Conservation (phyloP, 2,329 filamentous ascomycete species). For the Lasiodiplodia citricola region DNA sequence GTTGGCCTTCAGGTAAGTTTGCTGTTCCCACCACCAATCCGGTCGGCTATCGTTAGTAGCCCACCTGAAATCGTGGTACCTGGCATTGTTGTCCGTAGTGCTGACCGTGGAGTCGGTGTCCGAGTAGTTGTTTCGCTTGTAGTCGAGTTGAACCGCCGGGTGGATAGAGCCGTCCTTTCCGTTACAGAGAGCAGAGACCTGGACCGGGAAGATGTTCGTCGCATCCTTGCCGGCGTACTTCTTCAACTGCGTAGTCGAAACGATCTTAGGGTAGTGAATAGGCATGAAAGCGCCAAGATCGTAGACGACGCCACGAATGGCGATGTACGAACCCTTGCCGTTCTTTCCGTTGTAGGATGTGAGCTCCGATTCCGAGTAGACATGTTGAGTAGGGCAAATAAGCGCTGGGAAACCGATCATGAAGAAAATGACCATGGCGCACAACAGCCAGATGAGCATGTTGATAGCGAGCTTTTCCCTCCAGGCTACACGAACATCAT, state of each 20-base stretch:
- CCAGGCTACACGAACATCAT: slow-evolving; percentile 92
- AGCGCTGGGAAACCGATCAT: slow-evolving; percentile 84
- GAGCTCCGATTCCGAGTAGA: slow-evolving; percentile 81
- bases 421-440: slow-evolving; percentile 80
- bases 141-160: slow-evolving; percentile 81
- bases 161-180: slow-evolving; percentile 73
- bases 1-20: slow-evolving; percentile 74
- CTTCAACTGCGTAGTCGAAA: slow-evolving; percentile 66
- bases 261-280: slow-evolving; percentile 76
- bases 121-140: slow-evolving; percentile 75
- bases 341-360: slow-evolving; percentile 74
- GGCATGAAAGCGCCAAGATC: slow-evolving; percentile 76
- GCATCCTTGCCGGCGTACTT: slow-evolving; percentile 88
- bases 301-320: slow-evolving; percentile 89
- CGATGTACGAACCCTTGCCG: slow-evolving; percentile 67
- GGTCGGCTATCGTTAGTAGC: slow-evolving; percentile 80
- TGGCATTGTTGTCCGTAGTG: slow-evolving; percentile 71
- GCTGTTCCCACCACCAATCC: slow-evolving; percentile 93
- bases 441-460: slow-evolving; percentile 91
- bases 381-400: slow-evolving; percentile 89
- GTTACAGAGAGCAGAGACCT: slow-evolving; percentile 89
- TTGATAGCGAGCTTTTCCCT: slow-evolving; percentile 98
- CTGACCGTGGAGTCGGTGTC: slow-evolving; percentile 70
- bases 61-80: slow-evolving; percentile 92
- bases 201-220: slow-evolving; percentile 88